Evolutionary conservation across 768 basidiomycete genomes (phyloP).

Genomic region (Ephemerocybe angulata): DNA sequence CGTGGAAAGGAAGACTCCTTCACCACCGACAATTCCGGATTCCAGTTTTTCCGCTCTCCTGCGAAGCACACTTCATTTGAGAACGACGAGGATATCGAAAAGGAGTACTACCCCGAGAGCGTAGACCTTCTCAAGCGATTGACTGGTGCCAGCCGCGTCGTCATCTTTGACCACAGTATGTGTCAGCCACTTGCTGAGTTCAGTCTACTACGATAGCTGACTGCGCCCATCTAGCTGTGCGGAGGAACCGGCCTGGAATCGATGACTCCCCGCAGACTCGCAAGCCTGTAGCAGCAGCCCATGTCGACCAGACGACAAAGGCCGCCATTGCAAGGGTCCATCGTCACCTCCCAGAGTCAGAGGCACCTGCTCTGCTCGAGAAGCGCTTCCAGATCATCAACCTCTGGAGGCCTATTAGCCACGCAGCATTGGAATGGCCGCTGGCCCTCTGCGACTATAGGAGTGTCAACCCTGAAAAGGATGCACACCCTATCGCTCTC

Average conservation of each 20-base stretch:
- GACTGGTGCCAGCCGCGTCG: conserved; percentile 53
- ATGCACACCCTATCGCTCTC: conserved; percentile 42
- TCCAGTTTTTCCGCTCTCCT: conserved; percentile 36
- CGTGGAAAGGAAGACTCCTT: conserved; percentile 45
- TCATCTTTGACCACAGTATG: conserved; percentile 65
- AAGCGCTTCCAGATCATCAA: conserved; percentile 58
- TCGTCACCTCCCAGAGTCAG: conserved; percentile 45
- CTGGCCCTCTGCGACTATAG: conserved; percentile 50
- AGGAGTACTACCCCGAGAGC: conserved; percentile 58
- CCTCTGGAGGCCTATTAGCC: conserved; percentile 54
- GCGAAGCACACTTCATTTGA: conserved; percentile 43
- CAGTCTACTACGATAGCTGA: too few relatives aligned
- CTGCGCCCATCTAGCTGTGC: not conserved
- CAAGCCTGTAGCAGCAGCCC: conserved; percentile 43
- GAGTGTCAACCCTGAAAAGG: conserved; percentile 37
- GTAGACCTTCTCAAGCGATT: conserved; percentile 51
- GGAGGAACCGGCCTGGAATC: conserved; percentile 22
- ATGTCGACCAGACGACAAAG: conserved; percentile 50
- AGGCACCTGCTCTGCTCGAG: conserved; percentile 40
- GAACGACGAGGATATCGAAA: conserved; percentile 36
- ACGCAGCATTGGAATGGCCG: conserved; percentile 48
- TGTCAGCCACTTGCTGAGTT: too few relatives aligned
- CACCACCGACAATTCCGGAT: conserved; percentile 48
- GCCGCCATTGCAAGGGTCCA: conserved; percentile 46
- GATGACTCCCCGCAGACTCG: conserved; percentile 36